phyloP scores from a whole-genome alignment of 2,329 filamentous ascomycete species.

The Penicillium sp. region DNA sequence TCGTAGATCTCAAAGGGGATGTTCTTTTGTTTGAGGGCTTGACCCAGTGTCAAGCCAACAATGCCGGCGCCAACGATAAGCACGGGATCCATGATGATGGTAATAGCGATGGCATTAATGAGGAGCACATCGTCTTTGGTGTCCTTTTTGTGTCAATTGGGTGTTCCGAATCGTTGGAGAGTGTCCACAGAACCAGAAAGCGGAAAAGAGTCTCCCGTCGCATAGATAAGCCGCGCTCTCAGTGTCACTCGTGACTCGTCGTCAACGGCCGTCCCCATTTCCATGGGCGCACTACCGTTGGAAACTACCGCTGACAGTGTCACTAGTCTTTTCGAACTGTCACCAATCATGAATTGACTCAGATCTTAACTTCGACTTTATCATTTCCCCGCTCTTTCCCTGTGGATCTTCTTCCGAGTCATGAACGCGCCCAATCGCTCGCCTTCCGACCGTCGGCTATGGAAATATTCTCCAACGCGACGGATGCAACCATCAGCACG shows the following conservation, averaged over 20 bases:
- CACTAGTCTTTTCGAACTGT: too few relatives aligned
- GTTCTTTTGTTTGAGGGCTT: conserved; percentile 27
- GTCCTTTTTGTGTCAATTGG: conserved; percentile 12
- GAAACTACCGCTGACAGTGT: not conserved
- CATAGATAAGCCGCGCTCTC: conserved; percentile 24
- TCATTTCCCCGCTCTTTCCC: not conserved
- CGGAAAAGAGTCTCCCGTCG: conserved; percentile 16
- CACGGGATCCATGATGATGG: conserved; percentile 22
- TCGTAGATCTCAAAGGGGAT: conserved; percentile 36
- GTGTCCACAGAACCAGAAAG: not conserved
- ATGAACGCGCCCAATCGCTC: not conserved
- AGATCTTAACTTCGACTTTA: not conserved
- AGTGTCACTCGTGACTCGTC: not conserved
- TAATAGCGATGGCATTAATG: not conserved
- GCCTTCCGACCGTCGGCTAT: conserved; percentile 18
- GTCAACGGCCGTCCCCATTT: too few relatives aligned
- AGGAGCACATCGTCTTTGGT: not conserved
- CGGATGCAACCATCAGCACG: conserved; percentile 3
- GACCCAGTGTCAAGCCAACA: conserved; percentile 27
- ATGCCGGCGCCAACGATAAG: conserved; percentile 31
- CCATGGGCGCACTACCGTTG: not conserved
- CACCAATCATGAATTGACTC: too few relatives aligned
- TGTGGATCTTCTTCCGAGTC: not conserved
- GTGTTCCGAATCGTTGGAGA: not conserved
- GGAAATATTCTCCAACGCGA: conserved; percentile 2